Base-by-base conservation (phyloP, 169 alveolate species). In the Theileria luwenshuni region DNA sequence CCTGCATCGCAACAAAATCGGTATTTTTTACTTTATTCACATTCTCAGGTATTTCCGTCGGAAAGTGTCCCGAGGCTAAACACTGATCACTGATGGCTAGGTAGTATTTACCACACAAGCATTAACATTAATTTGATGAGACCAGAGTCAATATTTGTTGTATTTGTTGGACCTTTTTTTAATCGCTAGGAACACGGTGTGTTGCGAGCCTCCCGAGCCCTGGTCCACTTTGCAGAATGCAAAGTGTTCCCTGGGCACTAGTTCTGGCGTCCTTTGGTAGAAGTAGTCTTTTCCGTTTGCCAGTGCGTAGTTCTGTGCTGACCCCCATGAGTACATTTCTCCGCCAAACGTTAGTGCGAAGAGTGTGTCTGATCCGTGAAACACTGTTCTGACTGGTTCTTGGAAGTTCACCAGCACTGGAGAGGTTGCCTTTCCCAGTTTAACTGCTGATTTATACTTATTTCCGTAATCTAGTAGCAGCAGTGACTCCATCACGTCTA, bases 171-270 rank as follows among this genome's bases (percentile, higher is more conserved):
- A n/a, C n/a, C n/a, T n/a, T n/a, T n/a, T n/a, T n/a, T n/a, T n/a
- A n/a, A n/a, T n/a, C n/a, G 45, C 65, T 43, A 79, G 65, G 45
- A 81, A 73, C 0, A 74, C 89, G 5, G 89, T 81, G 71, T 81
- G 89, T 38, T 81, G 89, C n/a, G 89, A 63, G 0, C 89, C 89
- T 10, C 89, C 89, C 68, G 64, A 42, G 2, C 84, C 85, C 0
- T 64, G 69, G 13, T 60, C 41, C 17, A 74, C 69, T 2, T 19
- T 47, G 49, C 19, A 62, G 38, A 65, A 65, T 21, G 33, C 32
- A 49, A 74, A 74, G 43, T 38, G 65, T 8, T 19, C 13, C 5
- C 17, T 23, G 23, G 72, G 65, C n/a, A 81, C 70, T 1, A 0
- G 33, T 25, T 28, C 83, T 2, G 89, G 89, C 25, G 71, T 35